Evolutionary conservation across 2,329 filamentous ascomycete genomes (phyloP).

Genomic region (Ceratocystis eucalypticola): DNA sequence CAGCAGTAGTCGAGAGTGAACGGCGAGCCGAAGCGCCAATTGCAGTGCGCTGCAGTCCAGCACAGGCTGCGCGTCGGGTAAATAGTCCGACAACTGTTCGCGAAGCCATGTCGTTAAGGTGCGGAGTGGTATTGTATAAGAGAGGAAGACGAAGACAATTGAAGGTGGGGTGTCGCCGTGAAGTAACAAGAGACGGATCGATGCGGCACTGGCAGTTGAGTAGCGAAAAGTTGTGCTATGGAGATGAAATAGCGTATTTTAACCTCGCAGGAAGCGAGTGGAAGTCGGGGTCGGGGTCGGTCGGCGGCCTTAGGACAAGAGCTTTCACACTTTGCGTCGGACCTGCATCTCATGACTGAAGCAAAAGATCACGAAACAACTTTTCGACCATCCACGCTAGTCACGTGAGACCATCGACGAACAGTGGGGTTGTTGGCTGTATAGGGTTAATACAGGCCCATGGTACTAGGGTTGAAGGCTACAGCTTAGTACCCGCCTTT

Average conservation of each 20-base stretch:
- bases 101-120: neutral
- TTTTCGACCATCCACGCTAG: conserved; percentile 12
- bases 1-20: conserved; percentile 8
- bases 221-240: neutral
- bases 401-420: conserved; percentile 10
- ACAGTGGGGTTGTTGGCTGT: conserved; percentile 8
- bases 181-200: no score
- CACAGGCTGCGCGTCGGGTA: neutral
- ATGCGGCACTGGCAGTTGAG: neutral
- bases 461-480: neutral
- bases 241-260: neutral
- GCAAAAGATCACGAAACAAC: conserved; percentile 7
- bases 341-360: neutral
- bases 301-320: neutral
- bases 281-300: neutral
- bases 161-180: conserved; percentile 7
- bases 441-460: neutral
- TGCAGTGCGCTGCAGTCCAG: neutral
- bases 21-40: conserved; percentile 3
- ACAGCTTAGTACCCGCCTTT: neutral
- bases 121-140: neutral
- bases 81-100: neutral
- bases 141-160: neutral
- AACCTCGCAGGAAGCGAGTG: neutral
- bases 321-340: neutral